Conservation (phyloP, 2,329 filamentous ascomycete genomes). For the Exophiala calicioides region DNA sequence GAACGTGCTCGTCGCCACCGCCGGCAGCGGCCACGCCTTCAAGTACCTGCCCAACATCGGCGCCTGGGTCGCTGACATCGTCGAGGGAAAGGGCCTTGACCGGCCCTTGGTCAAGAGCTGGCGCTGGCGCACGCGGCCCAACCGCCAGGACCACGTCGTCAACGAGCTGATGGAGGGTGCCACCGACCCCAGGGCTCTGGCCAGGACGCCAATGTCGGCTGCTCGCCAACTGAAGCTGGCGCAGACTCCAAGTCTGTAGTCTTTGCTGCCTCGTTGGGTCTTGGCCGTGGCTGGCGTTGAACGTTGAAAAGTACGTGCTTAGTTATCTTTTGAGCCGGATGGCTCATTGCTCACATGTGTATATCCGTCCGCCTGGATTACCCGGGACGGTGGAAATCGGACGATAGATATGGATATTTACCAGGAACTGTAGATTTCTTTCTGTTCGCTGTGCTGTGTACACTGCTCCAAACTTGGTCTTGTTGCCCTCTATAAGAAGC, state of each 20-base stretch:
- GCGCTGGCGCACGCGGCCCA: slow-evolving; percentile 29
- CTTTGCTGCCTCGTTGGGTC: too few relatives aligned
- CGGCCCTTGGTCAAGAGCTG: slow-evolving; percentile 31
- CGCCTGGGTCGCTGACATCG: slow-evolving; percentile 54
- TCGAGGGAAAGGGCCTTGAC: slow-evolving; percentile 43
- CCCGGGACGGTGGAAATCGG: too few relatives aligned
- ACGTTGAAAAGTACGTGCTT: too few relatives aligned
- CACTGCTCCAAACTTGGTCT: too few relatives aligned
- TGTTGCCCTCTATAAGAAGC: too few relatives aligned
- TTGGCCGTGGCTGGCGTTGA: too few relatives aligned
- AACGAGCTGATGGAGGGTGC: slow-evolving; percentile 33
- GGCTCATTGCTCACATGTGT: too few relatives aligned
- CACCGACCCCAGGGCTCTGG: slow-evolving; percentile 21
- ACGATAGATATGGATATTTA: too few relatives aligned
- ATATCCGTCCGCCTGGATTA: too few relatives aligned
- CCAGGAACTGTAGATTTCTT: too few relatives aligned
- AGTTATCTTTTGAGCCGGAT: too few relatives aligned
- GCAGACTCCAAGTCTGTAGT: not conserved
- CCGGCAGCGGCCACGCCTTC: slow-evolving; percentile 63
- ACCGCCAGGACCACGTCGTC: slow-evolving; percentile 11
- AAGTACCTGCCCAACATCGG: slow-evolving; percentile 64
- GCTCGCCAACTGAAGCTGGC: slow-evolving; percentile 5
- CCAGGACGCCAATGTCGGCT: slow-evolving; percentile 24
- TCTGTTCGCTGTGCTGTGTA: too few relatives aligned
- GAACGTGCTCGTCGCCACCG: slow-evolving; percentile 61